These are phyloP conservation scores for Telfairia occidentalis DNA, from an alignment of 331 rosid species.

Conservation along the genomic window DNA sequence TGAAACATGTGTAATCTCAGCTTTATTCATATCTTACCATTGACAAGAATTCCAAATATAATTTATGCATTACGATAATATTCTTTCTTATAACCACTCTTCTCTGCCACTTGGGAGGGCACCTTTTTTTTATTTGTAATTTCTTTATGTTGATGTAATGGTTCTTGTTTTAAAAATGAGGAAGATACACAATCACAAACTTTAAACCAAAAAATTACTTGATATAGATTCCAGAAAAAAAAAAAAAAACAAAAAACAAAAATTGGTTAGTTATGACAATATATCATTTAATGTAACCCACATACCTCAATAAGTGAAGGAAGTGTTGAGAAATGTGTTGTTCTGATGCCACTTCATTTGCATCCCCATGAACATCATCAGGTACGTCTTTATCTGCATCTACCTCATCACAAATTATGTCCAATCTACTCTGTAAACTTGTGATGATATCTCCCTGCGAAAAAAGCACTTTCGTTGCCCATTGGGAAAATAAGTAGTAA, in stretches of 20 bases:
- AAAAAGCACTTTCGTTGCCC: background rate
- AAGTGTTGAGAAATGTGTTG: constrained; percentile 39
- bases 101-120: background rate
- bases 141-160: background rate
- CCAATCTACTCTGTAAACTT: constrained; percentile 84
- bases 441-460: constrained; percentile 68
- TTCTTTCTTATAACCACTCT: background rate
- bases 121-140: background rate
- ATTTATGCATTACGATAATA: background rate
- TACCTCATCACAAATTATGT: constrained; percentile 72
- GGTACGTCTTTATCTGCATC: constrained; percentile 33
- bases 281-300: background rate
- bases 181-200: background rate
- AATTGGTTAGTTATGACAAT: background rate
- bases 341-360: constrained; percentile 27
- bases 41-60: background rate
- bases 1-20: background rate
- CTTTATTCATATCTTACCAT: background rate
- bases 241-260: no score
- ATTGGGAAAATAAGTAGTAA: background rate
- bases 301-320: constrained; percentile 47
- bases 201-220: background rate
- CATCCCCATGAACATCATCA: constrained; percentile 26
- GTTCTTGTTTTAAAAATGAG: background rate
- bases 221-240: background rate